These are phyloP conservation scores for Gynandropsis gynandra DNA, from an alignment of 345 rosid species.

Conservation along the genomic window DNA sequence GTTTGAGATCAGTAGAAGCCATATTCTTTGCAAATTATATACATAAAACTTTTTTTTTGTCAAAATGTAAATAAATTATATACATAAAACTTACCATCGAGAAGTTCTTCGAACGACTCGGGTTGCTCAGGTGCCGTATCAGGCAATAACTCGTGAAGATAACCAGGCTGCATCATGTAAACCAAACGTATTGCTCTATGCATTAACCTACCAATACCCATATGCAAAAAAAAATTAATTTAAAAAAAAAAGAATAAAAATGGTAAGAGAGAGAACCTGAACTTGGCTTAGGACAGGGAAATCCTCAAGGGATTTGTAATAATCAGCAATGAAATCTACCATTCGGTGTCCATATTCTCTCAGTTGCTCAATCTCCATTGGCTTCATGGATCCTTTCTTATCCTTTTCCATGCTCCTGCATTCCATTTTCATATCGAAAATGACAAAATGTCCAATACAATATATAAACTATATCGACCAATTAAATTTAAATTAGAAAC, in stretches of 20 bases:
- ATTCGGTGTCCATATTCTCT: conserved; percentile 27
- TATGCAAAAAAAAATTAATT: not conserved
- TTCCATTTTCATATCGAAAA: too few species aligned
- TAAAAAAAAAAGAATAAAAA: not conserved
- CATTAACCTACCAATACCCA: not conserved
- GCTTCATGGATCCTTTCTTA: too few species aligned
- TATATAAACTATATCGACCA: too few species aligned
- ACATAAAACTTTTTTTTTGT: not conserved
- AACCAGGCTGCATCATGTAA: conserved; percentile 17
- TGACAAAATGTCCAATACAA: too few species aligned
- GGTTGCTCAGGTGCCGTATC: conserved; percentile 28
- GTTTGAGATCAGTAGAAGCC: too few species aligned
- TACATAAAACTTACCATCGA: conserved; percentile 12
- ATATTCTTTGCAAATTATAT: too few species aligned
- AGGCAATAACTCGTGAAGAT: conserved; percentile 27
- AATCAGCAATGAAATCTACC: conserved; percentile 31
- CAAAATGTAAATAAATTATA: not conserved
- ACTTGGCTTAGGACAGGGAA: conserved; percentile 28
- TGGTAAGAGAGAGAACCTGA: conserved; percentile 18
- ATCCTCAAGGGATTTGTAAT: conserved; percentile 22
- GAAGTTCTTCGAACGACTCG: conserved; percentile 18
- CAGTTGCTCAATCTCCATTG: conserved; percentile 24
- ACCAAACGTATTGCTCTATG: not conserved
- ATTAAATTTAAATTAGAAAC: too few species aligned
- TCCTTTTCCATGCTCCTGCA: too few species aligned